Conservation (phyloP, 345 rosid species). For the Melaleuca alternifolia region DNA sequence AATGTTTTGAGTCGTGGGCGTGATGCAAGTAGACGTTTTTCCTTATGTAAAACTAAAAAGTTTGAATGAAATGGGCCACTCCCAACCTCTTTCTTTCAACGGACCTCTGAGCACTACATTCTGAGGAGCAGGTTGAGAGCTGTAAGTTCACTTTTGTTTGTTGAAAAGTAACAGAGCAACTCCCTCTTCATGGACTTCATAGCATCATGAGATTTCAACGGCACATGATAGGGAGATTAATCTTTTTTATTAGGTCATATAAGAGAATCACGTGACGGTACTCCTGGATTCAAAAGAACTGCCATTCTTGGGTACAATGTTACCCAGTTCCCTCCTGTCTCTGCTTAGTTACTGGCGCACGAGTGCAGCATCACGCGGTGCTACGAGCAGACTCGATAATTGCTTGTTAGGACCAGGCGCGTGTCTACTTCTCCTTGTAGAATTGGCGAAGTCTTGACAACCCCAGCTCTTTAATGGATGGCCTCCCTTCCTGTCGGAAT, state of each 20-base stretch:
- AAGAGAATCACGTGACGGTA: not conserved
- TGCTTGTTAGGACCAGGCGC: not conserved
- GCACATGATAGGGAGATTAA: not conserved
- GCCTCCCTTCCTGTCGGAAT: not conserved
- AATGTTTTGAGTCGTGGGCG: not conserved
- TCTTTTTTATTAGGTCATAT: not conserved
- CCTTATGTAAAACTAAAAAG: not conserved
- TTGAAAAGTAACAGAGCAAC: not conserved
- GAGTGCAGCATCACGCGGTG: not conserved
- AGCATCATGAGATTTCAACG: not conserved
- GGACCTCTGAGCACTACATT: not conserved
- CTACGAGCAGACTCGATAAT: not conserved
- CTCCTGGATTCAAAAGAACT: not conserved
- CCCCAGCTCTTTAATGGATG: not conserved
- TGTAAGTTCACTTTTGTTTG: not conserved
- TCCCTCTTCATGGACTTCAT: not conserved
- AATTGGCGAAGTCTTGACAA: not conserved
- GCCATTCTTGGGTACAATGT: not conserved
- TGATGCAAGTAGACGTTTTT: not conserved
- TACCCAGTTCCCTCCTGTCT: not conserved
- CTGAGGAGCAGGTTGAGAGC: not conserved
- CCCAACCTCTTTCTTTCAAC: not conserved
- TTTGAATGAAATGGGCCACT: not conserved
- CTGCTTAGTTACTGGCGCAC: not conserved
- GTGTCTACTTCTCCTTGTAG: not conserved